Conservation (phyloP, 371 early-diverging fungal genomes). For the Capillidium rhysosporum region DNA sequence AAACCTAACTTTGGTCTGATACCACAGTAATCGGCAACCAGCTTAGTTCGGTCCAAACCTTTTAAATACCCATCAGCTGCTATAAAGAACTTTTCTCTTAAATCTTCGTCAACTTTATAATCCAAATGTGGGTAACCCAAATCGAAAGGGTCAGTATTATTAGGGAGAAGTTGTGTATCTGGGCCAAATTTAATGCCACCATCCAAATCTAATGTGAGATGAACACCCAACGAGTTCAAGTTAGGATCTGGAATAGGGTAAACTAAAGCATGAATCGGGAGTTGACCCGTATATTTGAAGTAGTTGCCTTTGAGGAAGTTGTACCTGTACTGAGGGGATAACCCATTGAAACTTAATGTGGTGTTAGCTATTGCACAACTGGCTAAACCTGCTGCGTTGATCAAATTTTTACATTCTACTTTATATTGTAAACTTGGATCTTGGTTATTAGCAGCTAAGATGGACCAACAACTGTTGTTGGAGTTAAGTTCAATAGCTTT, state of each 20-base stretch:
- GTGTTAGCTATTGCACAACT: constrained; percentile 39
- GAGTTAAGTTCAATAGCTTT: constrained; percentile 14
- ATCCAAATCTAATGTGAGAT: constrained; percentile 62
- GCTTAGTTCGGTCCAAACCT: constrained; percentile 20
- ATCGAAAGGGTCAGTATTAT: no score
- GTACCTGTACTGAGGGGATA: constrained; percentile 17
- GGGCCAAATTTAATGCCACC: constrained; percentile 69
- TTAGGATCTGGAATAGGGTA: constrained; percentile 70
- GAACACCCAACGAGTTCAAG: constrained; percentile 52
- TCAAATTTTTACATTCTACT: constrained; percentile 33
- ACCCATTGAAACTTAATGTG: constrained; percentile 11
- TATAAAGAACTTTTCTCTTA: constrained; percentile 18
- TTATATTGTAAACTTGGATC: constrained; percentile 14
- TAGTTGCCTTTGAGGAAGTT: constrained; percentile 65
- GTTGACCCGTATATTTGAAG: constrained; percentile 26
- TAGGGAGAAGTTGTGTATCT: constrained; percentile 29
- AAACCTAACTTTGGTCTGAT: constrained; percentile 71
- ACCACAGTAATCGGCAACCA: constrained; percentile 58
- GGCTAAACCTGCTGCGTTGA: constrained; percentile 63
- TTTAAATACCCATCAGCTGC: constrained; percentile 49
- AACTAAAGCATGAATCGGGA: constrained; percentile 35
- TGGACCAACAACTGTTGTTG: constrained; percentile 17
- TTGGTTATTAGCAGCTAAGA: constrained; percentile 18
- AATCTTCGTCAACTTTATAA: constrained; percentile 16
- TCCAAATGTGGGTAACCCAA: constrained; percentile 28